Evolutionary conservation across 2,329 filamentous ascomycete species (phyloP), one percentile per base, ranked within the genome.

Genomic region (Chrysosporium queenslandicum): DNA sequence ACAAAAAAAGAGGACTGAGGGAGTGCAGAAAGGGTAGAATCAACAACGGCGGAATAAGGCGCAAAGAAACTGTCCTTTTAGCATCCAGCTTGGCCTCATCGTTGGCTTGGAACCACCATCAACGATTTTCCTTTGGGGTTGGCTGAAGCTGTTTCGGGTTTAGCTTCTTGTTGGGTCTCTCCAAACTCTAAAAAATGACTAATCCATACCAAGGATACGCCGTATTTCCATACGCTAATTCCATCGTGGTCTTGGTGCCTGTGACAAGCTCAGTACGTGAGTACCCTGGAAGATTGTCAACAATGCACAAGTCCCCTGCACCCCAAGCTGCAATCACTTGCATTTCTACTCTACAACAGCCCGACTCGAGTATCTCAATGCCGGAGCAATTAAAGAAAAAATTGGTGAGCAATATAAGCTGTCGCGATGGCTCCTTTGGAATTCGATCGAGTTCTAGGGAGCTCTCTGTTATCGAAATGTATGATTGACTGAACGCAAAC

Each of bases 111-210:
- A 20, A 16, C 8, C n/a, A n/a, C 30, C 12, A 46, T 18, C 50
- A 47, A 53, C 50, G 32, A 32, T 41, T 53, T 53, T 53, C 41
- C 43, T 46, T 53, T 47, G 42, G 50, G 50, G 50, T 41, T 40
- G 42, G 29, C 23, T 20, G 49, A 23, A 7, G 32, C 49, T 29
- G 49, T n/a, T 51, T 51, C 29, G 9, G 49, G 49, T 20, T 51
- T 51, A 51, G 49, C 49, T 4, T 36, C 29, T 51, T 51, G 49
- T 51, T 51, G 49, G 23, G 49, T 23, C 18, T 9, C 6, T 14
- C n/a, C 20, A 20, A 51, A 45, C 49, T 37, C 40, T 43, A 43
- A 43, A 12, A 3, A 20, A 23, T 41, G 18, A 25, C 34, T 37
- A 37, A 37, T 39, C n/a, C 36, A 11, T 20, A 20, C 37, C 37